Evolutionary conservation across 2,329 filamentous ascomycete genomes (phyloP).

Genomic region (Cordyceps farinosa): DNA sequence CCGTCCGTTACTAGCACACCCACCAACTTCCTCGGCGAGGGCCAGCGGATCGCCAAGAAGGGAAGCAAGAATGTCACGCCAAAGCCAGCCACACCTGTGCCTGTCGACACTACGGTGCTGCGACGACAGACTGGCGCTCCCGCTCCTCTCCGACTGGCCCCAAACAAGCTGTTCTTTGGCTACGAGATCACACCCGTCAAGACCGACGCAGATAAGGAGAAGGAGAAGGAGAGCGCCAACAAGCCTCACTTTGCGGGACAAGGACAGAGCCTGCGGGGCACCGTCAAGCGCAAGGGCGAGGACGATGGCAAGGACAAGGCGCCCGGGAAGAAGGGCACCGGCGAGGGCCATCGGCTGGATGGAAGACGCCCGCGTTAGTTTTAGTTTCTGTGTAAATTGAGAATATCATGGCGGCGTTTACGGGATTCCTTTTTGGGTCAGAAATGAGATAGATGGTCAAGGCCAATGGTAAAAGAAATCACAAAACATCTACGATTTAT

Average conservation of each 20-base stretch:
- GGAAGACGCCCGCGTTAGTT: conserved; percentile 34
- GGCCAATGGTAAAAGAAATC: not conserved
- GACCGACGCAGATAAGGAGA: conserved; percentile 67
- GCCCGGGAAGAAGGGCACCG: conserved; percentile 44
- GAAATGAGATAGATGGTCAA: not conserved
- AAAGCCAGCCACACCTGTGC: conserved; percentile 69
- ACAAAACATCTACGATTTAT: not conserved
- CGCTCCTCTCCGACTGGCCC: conserved; percentile 76
- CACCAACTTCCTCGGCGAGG: conserved; percentile 75
- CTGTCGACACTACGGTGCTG: conserved; percentile 29
- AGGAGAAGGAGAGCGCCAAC: conserved; percentile 59
- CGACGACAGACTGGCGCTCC: conserved; percentile 66
- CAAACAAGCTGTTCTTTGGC: conserved; percentile 93
- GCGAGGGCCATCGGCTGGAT: conserved; percentile 44
- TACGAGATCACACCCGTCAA: conserved; percentile 89
- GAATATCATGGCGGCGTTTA: conserved; percentile 9
- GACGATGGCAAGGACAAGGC: conserved; percentile 45
- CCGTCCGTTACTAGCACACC: conserved; percentile 68
- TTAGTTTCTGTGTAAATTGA: not conserved
- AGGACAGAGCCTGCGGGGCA: conserved; percentile 72
- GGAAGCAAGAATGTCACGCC: conserved; percentile 61
- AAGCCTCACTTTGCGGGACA: conserved; percentile 78
- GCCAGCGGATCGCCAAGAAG: conserved; percentile 86
- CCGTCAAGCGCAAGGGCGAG: conserved; percentile 67
- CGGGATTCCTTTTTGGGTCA: not conserved